Conservation (phyloP, 1,284 basidiomycete genomes). For the Cutaneotrichosporon dermatis region DNA sequence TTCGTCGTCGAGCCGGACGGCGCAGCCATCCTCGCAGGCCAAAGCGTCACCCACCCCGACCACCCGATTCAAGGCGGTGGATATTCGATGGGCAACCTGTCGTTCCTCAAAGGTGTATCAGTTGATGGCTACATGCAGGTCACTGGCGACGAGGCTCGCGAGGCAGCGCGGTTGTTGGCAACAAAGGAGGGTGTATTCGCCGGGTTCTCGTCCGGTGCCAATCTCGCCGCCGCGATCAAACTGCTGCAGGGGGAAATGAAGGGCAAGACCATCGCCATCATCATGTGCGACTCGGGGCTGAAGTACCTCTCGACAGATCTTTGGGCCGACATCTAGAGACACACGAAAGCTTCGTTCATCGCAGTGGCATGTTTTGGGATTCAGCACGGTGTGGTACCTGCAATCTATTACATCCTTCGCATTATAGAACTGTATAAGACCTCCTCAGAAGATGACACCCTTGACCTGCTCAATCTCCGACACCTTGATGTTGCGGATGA, state of each 20-base stretch:
- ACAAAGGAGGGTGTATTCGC: constrained; percentile 2
- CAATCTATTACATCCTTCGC: too few species aligned
- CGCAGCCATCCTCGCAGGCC: neutral
- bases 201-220: constrained; percentile 5
- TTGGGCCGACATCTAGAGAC: neutral
- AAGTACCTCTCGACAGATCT: constrained; percentile 7
- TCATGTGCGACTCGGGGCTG: constrained; percentile 3
- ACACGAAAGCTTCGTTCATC: too few species aligned
- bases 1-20: constrained; percentile 3
- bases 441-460: constrained; percentile 32
- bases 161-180: neutral
- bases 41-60: neutral
- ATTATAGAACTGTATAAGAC: neutral
- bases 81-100: constrained; percentile 1
- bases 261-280: constrained; percentile 2
- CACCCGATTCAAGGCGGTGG: constrained; percentile 6
- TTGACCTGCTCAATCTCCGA: constrained; percentile 37
- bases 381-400: too few species aligned
- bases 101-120: neutral
- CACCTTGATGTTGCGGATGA: constrained; percentile 41
- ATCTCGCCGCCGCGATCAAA: constrained; percentile 1
- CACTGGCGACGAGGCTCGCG: constrained; percentile 1
- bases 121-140: constrained; percentile 1
- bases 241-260: neutral
- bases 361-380: too few species aligned